phyloP scores from a whole-genome alignment of 164 flowering plant genomes.

The Tetracentron sinense region DNA sequence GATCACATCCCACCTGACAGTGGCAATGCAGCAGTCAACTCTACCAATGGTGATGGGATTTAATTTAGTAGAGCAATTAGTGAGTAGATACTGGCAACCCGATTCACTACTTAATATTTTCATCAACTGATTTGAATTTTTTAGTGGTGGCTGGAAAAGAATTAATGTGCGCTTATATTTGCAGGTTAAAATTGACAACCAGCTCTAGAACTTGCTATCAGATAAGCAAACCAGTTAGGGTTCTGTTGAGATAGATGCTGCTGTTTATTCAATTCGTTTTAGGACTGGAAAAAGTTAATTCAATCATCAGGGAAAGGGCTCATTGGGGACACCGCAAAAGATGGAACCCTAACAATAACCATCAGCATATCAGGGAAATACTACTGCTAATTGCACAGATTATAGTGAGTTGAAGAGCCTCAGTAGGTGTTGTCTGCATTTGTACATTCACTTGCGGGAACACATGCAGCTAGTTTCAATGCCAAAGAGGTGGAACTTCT shows the following conservation, averaged over 20 bases:
- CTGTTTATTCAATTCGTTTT: too few relatives aligned
- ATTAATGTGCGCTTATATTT: too few relatives aligned
- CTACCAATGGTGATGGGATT: slow-evolving; percentile 12
- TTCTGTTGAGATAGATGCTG: too few relatives aligned
- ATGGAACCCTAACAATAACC: background rate
- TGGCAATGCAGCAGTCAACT: slow-evolving; percentile 8
- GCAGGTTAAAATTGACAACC: background rate
- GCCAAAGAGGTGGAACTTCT: background rate
- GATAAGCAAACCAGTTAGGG: background rate
- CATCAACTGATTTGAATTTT: background rate
- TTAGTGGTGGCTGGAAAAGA: too few relatives aligned
- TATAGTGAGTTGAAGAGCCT: slow-evolving; percentile 1
- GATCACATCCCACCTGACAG: slow-evolving; percentile 13
- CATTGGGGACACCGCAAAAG: background rate
- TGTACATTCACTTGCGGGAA: slow-evolving; percentile 9
- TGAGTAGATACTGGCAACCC: background rate
- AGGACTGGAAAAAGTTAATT: background rate
- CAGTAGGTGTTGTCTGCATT: background rate
- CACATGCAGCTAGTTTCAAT: background rate
- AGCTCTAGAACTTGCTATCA: too few relatives aligned
- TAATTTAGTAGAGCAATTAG: background rate
- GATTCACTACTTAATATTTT: too few relatives aligned
- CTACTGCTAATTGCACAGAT: slow-evolving; percentile 15
- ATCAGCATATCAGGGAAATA: background rate
- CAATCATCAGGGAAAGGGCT: background rate